Conservation (phyloP, 2,329 filamentous ascomycete genomes). For the Xylaria sp. region DNA sequence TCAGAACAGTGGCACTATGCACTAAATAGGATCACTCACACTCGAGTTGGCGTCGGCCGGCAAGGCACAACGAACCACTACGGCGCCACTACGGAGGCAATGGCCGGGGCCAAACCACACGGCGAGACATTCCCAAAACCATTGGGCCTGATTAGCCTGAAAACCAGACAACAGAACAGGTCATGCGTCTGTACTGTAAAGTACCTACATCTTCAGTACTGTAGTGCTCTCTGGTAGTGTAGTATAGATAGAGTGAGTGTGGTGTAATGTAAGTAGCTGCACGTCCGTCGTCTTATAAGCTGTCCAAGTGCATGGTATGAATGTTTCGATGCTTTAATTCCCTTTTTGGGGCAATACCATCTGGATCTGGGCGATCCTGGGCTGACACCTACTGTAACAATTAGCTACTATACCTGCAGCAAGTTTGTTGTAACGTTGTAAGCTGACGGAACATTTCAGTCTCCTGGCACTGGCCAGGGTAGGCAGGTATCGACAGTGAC, state of each 20-base stretch:
- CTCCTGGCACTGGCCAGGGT: too few species aligned
- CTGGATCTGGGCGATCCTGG: not conserved
- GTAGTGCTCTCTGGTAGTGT: too few species aligned
- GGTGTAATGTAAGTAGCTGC: too few species aligned
- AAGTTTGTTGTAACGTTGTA: conserved; percentile 19
- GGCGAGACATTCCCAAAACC: not conserved
- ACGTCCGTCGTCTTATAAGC: conserved; percentile 2
- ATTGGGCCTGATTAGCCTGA: not conserved
- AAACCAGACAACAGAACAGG: too few species aligned
- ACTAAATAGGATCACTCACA: too few species aligned
- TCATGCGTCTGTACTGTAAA: too few species aligned
- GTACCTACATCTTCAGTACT: too few species aligned
- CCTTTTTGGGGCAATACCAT: not conserved
- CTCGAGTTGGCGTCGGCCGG: not conserved
- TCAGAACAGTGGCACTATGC: too few species aligned
- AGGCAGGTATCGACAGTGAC: not conserved
- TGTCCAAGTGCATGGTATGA: conserved; percentile 2
- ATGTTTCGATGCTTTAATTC: not conserved
- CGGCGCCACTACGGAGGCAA: too few species aligned
- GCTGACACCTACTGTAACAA: not conserved
- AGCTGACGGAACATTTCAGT: not conserved
- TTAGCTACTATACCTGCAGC: not conserved
- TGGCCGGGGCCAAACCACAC: not conserved
- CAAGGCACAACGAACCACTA: not conserved
- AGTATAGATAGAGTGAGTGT: too few species aligned